Evolutionary conservation across 208 protist genomes (phyloP).

Genomic region (Leishmania lainsoni): DNA sequence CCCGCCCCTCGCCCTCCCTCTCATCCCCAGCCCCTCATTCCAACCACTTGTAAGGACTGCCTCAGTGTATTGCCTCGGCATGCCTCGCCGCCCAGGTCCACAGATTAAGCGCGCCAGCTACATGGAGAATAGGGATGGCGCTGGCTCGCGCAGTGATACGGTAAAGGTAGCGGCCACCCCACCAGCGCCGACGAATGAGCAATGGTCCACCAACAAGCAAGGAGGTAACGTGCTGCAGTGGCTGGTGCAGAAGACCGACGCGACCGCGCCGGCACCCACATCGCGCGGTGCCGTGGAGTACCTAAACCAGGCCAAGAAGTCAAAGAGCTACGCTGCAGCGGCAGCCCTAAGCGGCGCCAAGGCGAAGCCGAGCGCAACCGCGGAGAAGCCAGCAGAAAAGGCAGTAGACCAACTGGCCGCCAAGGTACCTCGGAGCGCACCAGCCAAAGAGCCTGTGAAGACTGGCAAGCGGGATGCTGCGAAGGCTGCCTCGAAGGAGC

Average conservation of each 20-base stretch:
- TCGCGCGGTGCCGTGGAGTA: slow-evolving; percentile 56
- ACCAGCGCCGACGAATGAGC: slow-evolving; percentile 12
- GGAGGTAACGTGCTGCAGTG: slow-evolving; percentile 70
- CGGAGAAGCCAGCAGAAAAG: slow-evolving; percentile 1
- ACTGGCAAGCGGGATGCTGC: not conserved
- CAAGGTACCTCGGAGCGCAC: not conserved
- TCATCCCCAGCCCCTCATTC: not conserved
- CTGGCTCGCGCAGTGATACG: not conserved
- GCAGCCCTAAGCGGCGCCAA: not conserved
- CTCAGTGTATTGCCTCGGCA: slow-evolving; percentile 1
- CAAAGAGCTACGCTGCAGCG: slow-evolving; percentile 18
- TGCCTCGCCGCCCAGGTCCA: slow-evolving; percentile 25
- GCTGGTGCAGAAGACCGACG: slow-evolving; percentile 59
- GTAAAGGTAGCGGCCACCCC: not conserved
- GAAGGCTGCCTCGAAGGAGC: not conserved
- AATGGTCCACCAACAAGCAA: slow-evolving; percentile 35
- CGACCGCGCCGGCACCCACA: slow-evolving; percentile 32
- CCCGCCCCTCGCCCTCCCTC: not conserved
- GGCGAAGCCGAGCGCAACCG: no score
- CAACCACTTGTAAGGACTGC: not conserved
- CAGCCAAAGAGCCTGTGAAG: not conserved
- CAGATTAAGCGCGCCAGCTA: slow-evolving; percentile 31
- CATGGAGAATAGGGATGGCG: slow-evolving; percentile 14
- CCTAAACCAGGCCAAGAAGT: slow-evolving; percentile 51
- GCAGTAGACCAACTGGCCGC: slow-evolving; percentile 4